Percentiles rank a stretch among this genome's conserved stretches.
Conservation (phyloP, 2,329 filamentous ascomycete species). For the Xylariales sp. region DNA sequence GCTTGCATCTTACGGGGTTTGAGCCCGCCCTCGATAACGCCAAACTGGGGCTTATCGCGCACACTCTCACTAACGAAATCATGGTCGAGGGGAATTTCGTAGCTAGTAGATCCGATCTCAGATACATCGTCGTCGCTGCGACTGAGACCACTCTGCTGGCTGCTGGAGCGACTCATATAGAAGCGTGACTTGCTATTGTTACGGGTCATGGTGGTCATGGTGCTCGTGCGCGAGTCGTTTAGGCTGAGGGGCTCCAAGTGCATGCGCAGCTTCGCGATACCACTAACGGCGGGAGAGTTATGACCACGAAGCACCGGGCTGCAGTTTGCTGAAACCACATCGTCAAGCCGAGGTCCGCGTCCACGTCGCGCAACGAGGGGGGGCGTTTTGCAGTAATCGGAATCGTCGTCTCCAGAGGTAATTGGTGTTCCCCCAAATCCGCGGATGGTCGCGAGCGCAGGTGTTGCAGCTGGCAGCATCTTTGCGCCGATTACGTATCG, state of each 20-base stretch:
- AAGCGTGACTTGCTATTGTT: conserved; percentile 42
- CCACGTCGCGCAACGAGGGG: conserved; percentile 33
- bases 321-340: conserved; percentile 59
- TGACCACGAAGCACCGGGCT: conserved; percentile 53
- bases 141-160: conserved; percentile 51
- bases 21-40: conserved; percentile 48
- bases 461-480: conserved; percentile 44
- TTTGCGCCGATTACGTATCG: conserved; percentile 10
- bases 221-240: conserved; percentile 49
- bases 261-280: conserved; percentile 77
- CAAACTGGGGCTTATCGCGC: conserved; percentile 31
- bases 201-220: conserved; percentile 52
- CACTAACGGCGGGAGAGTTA: conserved; percentile 55
- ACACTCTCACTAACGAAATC: conserved; percentile 75
- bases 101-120: conserved; percentile 66
- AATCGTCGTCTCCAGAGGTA: conserved; percentile 54
- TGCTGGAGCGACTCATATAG: conserved; percentile 50
- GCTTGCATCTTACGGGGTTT: conserved; percentile 78
- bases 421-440: conserved; percentile 52
- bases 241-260: conserved; percentile 77
- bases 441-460: conserved; percentile 51
- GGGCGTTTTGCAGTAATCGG: conserved; percentile 41
- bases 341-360: conserved; percentile 40
- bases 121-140: conserved; percentile 64
- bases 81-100: conserved; percentile 77